Percentiles rank a stretch among this genome's conserved stretches.
Evolutionary conservation across 1,284 basidiomycete species (phyloP).

Genomic region (Trametes pubescens): DNA sequence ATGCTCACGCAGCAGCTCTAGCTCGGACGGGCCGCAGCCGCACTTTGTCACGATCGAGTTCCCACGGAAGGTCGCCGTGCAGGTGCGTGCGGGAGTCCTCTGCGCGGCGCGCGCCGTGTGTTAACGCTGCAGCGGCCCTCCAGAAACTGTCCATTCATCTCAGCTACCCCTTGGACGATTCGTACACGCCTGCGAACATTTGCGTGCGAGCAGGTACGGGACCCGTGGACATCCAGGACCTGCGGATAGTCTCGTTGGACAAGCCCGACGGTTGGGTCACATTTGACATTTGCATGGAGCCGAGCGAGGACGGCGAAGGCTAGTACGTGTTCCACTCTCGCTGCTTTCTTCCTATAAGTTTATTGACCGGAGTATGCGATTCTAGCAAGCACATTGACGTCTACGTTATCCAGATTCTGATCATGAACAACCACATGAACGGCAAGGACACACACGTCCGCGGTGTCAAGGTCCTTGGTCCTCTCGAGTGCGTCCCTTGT

Average conservation of each 20-base stretch:
- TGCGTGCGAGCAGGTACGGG: conserved; percentile 93
- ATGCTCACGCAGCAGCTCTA: conserved; percentile 45
- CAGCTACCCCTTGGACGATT: conserved; percentile 90
- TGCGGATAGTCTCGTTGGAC: conserved; percentile 83
- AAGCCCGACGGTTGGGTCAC: conserved; percentile 97
- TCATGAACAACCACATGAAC: conserved; percentile 95
- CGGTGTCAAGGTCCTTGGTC: conserved; percentile 87
- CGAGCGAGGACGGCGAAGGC: conserved; percentile 78
- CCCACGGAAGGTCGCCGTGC: conserved; percentile 88
- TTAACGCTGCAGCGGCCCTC: neutral
- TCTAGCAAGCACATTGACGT: conserved; percentile 85
- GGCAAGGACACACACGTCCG: conserved; percentile 99
- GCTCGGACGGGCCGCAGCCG: conserved; percentile 97
- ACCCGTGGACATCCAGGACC: conserved; percentile 91
- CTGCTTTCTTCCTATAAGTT: neutral
- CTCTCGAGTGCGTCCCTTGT: conserved; percentile 68
- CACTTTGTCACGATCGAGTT: conserved; percentile 97
- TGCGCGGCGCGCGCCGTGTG: neutral
- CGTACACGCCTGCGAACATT: conserved; percentile 94
- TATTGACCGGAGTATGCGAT: conserved; percentile 6
- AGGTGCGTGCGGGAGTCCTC: conserved; percentile 55
- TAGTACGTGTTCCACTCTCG: conserved; percentile 53
- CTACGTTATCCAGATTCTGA: conserved; percentile 90
- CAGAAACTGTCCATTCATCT: conserved; percentile 94
- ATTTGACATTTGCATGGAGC: conserved; percentile 85